These are phyloP conservation scores for Phytophthora tubulina DNA, from an alignment of 352 stramenopile species.

Conservation along the genomic window DNA sequence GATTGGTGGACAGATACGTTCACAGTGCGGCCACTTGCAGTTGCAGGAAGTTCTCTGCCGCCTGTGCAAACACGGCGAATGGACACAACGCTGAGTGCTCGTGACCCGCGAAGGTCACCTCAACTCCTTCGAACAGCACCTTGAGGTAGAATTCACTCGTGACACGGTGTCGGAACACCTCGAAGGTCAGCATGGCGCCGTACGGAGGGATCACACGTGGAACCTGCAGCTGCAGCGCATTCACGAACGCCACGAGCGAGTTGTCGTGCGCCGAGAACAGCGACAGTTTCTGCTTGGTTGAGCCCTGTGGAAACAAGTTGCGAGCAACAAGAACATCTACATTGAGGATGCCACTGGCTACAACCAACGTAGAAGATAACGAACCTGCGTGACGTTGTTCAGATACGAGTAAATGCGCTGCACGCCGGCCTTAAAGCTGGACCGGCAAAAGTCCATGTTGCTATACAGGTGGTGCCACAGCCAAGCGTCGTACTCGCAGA, in stretches of 20 bases:
- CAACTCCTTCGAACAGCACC: constrained; percentile 62
- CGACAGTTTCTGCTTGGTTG: constrained; percentile 60
- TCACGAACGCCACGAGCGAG: constrained; percentile 76
- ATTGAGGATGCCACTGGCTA: neutral
- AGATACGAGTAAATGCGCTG: constrained; percentile 65
- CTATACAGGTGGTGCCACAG: constrained; percentile 82
- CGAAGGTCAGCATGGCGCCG: constrained; percentile 80
- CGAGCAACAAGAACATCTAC: neutral
- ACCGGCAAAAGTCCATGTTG: constrained; percentile 70
- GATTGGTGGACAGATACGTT: constrained; percentile 11
- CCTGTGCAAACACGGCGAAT: constrained; percentile 63
- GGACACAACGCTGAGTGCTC: constrained; percentile 56
- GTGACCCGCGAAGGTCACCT: constrained; percentile 56
- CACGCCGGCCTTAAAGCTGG: constrained; percentile 69
- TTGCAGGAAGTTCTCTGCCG: constrained; percentile 59
- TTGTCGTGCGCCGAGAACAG: constrained; percentile 87
- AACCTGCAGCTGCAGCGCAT: constrained; percentile 69
- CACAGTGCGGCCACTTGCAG: constrained; percentile 19
- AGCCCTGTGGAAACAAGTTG: constrained; percentile 16
- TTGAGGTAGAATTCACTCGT: constrained; percentile 58
- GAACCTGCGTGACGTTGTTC: constrained; percentile 50
- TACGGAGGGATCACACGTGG: constrained; percentile 68
- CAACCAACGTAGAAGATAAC: constrained; percentile 1
- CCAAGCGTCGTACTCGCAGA: constrained; percentile 77
- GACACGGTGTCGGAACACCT: constrained; percentile 62